Percentiles rank a stretch among this genome's conserved stretches.
Conservation (phyloP, 176 grass and related monocot species). For the Cymbopogon citratus region DNA sequence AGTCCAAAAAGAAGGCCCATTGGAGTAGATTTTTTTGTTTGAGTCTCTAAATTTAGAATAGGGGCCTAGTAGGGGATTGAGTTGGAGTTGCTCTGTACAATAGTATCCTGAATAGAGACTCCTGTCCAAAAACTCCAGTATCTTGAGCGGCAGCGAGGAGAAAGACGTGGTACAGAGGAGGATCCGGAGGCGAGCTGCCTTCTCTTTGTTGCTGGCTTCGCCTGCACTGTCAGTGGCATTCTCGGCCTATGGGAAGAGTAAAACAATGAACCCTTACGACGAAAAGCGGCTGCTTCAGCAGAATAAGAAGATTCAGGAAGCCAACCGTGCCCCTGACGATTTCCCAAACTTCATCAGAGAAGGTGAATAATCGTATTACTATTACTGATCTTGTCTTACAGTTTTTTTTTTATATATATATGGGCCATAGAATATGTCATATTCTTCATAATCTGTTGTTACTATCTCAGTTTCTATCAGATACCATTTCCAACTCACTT, state of each 20-base stretch:
- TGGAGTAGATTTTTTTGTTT: too few relatives aligned
- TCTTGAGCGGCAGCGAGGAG: constrained; percentile 6
- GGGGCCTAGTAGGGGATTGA: too few relatives aligned
- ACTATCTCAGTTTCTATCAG: neutral
- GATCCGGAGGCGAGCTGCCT: constrained; percentile 49
- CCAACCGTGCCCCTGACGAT: constrained; percentile 73
- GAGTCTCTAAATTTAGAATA: too few relatives aligned
- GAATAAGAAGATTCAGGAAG: constrained; percentile 88
- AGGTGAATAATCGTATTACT: constrained; percentile 43
- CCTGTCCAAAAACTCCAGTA: constrained; percentile 32
- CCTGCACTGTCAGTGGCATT: constrained; percentile 31
- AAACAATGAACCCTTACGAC: constrained; percentile 63
- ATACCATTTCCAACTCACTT: neutral
- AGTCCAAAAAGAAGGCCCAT: too few relatives aligned
- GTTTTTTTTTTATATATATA: neutral
- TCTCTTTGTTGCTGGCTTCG: constrained; percentile 44
- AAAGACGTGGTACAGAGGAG: constrained; percentile 11
- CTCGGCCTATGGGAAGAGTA: constrained; percentile 61
- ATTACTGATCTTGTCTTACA: neutral
- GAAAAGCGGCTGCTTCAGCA: constrained; percentile 89
- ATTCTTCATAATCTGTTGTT: neutral
- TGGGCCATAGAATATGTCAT: neutral
- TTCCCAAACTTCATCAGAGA: constrained; percentile 92
- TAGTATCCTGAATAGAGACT: neutral
- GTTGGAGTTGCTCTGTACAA: too few relatives aligned